Conservation (phyloP, 2,329 filamentous ascomycete species). For the Xylariaceae sp. region DNA sequence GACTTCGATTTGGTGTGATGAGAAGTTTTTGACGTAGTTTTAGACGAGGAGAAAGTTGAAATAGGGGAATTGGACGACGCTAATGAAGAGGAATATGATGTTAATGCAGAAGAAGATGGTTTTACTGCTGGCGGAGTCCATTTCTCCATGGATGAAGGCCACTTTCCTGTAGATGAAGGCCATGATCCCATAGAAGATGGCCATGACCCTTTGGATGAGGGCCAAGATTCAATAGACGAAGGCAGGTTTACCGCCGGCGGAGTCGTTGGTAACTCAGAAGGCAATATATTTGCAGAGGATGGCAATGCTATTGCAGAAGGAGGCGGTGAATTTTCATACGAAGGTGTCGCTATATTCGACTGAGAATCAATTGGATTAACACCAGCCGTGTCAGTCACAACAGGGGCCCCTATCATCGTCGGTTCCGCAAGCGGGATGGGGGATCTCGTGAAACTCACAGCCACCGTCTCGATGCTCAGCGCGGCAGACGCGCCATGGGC, state of each 20-base stretch:
- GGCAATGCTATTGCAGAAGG: not conserved
- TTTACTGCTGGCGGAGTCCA: no score
- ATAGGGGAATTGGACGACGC: no score
- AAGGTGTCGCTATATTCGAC: conserved; percentile 4
- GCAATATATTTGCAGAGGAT: not conserved
- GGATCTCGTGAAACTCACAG: conserved; percentile 38
- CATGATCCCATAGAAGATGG: no score
- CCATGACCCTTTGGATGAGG: no score
- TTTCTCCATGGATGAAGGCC: no score
- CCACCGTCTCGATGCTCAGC: conserved; percentile 37
- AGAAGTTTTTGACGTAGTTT: conserved; percentile 12
- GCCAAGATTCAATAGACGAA: no score
- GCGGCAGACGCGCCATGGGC: conserved; percentile 39
- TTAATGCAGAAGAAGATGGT: no score
- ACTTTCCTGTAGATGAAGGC: no score
- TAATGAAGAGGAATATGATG: no score
- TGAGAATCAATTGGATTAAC: conserved; percentile 20
- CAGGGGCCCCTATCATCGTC: conserved; percentile 37
- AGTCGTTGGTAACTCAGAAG: not conserved
- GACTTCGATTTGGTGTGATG: conserved; percentile 12
- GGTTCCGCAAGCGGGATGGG: conserved; percentile 38
- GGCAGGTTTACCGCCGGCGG: no score
- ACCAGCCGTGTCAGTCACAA: conserved; percentile 23
- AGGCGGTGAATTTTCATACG: not conserved
- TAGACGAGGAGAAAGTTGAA: not conserved